Evolutionary conservation across 345 rosid species (phyloP).

Genomic region (Nasturtium officinale): DNA sequence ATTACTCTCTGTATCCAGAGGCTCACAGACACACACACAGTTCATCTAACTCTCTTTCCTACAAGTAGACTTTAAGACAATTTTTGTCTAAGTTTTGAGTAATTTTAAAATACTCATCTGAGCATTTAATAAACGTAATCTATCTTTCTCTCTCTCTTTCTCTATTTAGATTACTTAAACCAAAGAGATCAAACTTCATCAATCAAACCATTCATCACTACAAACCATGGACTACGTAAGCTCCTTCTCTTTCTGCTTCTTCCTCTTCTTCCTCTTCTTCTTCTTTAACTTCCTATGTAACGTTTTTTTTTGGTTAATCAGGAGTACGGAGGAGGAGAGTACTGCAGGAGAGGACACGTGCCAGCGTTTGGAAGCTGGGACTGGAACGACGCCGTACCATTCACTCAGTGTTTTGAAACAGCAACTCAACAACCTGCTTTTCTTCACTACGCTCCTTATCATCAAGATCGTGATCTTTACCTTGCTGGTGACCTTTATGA

Average conservation of each 20-base stretch:
- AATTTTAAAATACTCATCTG: conserved; percentile 15
- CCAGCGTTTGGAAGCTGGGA: conserved; percentile 99
- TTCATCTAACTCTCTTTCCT: conserved; percentile 25
- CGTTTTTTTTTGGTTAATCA: neutral
- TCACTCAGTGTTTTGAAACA: conserved; percentile 91
- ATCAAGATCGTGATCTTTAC: conserved; percentile 77
- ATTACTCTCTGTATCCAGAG: neutral
- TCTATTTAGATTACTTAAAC: conserved; percentile 26
- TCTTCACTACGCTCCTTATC: conserved; percentile 60
- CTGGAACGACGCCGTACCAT: conserved; percentile 80
- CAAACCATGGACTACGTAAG: conserved; percentile 45
- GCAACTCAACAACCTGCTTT: conserved; percentile 68
- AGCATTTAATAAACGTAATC: neutral
- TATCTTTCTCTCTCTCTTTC: conserved; percentile 8
- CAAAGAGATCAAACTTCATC: conserved; percentile 26
- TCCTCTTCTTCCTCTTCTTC: conserved; percentile 5
- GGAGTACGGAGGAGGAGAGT: conserved; percentile 47
- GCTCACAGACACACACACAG: conserved; percentile 7
- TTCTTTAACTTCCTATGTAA: neutral
- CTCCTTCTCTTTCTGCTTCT: neutral
- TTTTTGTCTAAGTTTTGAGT: conserved; percentile 25
- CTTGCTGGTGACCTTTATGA: conserved; percentile 91
- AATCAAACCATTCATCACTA: neutral
- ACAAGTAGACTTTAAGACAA: conserved; percentile 37
- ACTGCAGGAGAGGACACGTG: conserved; percentile 63